Conservation (phyloP, 305 asterid genomes). For the Plantago coronopus region DNA sequence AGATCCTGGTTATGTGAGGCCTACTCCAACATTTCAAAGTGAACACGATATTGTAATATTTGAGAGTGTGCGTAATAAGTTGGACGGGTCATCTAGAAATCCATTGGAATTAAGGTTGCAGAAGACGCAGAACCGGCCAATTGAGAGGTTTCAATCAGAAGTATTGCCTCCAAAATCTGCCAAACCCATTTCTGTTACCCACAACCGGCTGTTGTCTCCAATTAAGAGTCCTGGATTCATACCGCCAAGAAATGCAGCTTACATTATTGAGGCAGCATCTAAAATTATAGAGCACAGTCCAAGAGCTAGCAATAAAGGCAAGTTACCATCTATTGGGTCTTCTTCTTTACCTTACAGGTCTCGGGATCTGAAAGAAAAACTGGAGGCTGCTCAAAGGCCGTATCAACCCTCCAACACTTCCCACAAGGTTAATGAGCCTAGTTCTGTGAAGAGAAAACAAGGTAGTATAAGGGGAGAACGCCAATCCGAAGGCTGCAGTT, state of each 20-base stretch:
- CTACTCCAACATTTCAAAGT: constrained; percentile 38
- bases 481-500: constrained; percentile 37
- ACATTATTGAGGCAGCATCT: constrained; percentile 82
- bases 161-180: constrained; percentile 80
- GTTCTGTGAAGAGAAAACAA: constrained; percentile 45
- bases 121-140: constrained; percentile 57
- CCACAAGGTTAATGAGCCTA: constrained; percentile 47
- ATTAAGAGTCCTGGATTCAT: constrained; percentile 88
- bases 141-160: constrained; percentile 87
- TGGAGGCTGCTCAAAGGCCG: constrained; percentile 65
- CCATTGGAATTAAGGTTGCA: constrained; percentile 67
- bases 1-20: constrained; percentile 49
- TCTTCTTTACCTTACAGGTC: constrained; percentile 66
- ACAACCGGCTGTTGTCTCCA: constrained; percentile 78
- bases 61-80: constrained; percentile 74
- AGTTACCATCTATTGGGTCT: constrained; percentile 46
- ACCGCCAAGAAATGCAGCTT: constrained; percentile 83
- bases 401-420: constrained; percentile 37
- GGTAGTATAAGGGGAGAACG: constrained; percentile 39
- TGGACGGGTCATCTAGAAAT: constrained; percentile 68
- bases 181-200: constrained; percentile 72
- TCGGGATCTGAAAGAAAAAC: constrained; percentile 61
- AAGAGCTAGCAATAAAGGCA: constrained; percentile 47
- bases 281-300: constrained; percentile 92
- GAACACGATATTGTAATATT: constrained; percentile 77